These are phyloP conservation scores for Zymoseptoria tritici DNA, from an alignment of 2,329 filamentous ascomycete species.

Conservation along the genomic window DNA sequence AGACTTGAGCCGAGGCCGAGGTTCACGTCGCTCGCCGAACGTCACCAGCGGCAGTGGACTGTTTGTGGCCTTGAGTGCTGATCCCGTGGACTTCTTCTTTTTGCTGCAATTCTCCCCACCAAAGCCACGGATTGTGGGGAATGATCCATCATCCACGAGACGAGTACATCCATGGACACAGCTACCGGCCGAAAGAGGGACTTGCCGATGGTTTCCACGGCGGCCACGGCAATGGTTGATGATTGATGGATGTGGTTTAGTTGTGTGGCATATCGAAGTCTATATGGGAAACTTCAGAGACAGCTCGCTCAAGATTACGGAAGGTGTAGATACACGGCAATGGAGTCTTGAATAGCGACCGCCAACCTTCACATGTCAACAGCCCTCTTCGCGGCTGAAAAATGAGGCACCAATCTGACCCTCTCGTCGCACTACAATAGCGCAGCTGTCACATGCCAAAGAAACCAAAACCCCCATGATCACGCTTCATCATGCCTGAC, in stretches of 20 bases:
- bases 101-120: neutral
- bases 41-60: neutral
- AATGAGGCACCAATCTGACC: neutral
- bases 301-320: too few relatives aligned
- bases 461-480: neutral
- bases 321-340: neutral
- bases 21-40: neutral
- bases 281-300: neutral
- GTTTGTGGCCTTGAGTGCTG: neutral
- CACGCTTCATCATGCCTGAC: conserved; percentile 34
- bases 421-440: neutral
- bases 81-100: neutral
- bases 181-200: too few relatives aligned
- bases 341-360: neutral
- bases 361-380: neutral
- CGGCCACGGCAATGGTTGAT: neutral
- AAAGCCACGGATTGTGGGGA: neutral
- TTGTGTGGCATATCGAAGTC: neutral
- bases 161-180: too few relatives aligned
- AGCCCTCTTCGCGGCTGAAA: neutral
- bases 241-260: too few relatives aligned
- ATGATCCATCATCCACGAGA: neutral
- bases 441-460: conserved; percentile 13
- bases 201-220: neutral
- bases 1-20: neutral